Base-by-base conservation (phyloP, 139 green algal genomes). In the Diplosphaera chodatii region DNA sequence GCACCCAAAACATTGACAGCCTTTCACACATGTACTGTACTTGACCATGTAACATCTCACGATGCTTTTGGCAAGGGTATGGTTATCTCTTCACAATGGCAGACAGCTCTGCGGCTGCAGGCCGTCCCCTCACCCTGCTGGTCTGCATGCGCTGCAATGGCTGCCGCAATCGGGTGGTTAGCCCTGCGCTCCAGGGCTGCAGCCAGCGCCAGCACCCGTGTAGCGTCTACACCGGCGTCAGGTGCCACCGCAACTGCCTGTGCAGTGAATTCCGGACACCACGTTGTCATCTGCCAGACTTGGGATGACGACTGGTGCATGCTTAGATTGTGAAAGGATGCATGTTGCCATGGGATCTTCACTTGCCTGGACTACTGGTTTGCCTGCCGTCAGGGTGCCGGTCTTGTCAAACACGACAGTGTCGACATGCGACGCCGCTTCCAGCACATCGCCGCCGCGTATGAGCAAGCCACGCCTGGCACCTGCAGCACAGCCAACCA, bases 331-430 rank as follows among this genome's bases (percentile, higher is more conserved):
- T n/a, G n/a, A n/a, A n/a, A n/a, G n/a, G n/a, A n/a, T n/a, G n/a
- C n/a, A n/a, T n/a, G n/a, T n/a, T n/a, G n/a, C n/a, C n/a, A n/a
- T n/a, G n/a, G n/a, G n/a, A n/a, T n/a, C n/a, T n/a, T n/a, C n/a
- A n/a, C n/a, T n/a, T n/a, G 2, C 76, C 48, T 59, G 13, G 10
- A 59, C 48, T 25, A 25, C 74, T 1, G 93, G 93, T 62, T 81
- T 82, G 48, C 93, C 93, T 0, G 67, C 32, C 4, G 93, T 98
- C 4, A 98, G 79, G 0, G 93, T 98, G 56, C 93, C 93, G 0
- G 93, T 98, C 84, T 98, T 98, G 80, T 98, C 93, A 76, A 97
- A 94, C 25, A 97, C 83, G 5, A 97, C 85, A 0, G 86, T 92
- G 79, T 96, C 86, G 3, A 96, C 76, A 28, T 89, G 69, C 6